These are phyloP conservation scores for Roridomyces roridus DNA, from an alignment of 768 basidiomycete genomes.

Conservation along the genomic window DNA sequence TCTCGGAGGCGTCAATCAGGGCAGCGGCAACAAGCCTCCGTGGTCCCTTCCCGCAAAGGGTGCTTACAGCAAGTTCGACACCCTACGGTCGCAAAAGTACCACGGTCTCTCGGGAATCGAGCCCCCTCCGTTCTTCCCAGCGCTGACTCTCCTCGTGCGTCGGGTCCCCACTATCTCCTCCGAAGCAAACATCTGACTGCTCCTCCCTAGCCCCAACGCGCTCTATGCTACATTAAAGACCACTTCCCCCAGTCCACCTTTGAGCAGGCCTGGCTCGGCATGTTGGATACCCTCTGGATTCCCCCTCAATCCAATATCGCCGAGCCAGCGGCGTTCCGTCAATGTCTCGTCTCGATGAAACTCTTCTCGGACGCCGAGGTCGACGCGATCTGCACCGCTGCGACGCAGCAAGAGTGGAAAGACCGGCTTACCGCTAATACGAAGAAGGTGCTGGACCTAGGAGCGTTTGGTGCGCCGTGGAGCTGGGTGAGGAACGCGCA, in stretches of 20 bases:
- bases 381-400: conserved; percentile 18
- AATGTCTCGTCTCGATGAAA: neutral
- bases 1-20: conserved; percentile 21
- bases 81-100: conserved; percentile 13
- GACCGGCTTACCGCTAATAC: conserved; percentile 21
- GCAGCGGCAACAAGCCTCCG: conserved; percentile 24
- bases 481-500: conserved; percentile 23
- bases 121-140: conserved; percentile 17
- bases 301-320: conserved; percentile 18
- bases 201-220: conserved; percentile 22
- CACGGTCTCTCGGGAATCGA: conserved; percentile 10
- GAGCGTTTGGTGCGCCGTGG: conserved; percentile 29
- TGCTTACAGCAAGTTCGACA: conserved; percentile 16
- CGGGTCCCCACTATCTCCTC: neutral
- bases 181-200: neutral
- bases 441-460: conserved; percentile 23
- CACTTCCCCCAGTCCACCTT: conserved; percentile 17
- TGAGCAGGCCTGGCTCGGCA: conserved; percentile 16
- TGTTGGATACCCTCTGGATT: conserved; percentile 22
- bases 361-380: conserved; percentile 20
- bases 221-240: conserved; percentile 25
- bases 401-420: conserved; percentile 21
- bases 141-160: conserved; percentile 20
- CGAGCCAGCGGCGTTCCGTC: conserved; percentile 10
- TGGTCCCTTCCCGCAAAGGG: conserved; percentile 24